These are phyloP conservation scores for Peterozyma xylosa DNA, from an alignment of 805 yeast genomes.

Conservation along the genomic window DNA sequence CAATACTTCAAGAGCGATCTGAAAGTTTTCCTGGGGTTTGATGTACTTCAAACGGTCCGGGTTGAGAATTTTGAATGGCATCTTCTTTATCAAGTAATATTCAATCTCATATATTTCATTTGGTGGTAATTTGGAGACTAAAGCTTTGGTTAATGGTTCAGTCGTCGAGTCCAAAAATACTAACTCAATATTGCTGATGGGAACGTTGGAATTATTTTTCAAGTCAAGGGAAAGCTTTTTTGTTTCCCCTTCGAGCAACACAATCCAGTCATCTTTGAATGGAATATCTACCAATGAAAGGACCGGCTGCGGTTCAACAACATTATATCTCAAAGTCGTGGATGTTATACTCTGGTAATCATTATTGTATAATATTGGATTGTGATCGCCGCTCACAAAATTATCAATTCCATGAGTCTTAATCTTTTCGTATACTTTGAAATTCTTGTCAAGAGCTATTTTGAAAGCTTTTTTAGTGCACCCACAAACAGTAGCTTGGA, in stretches of 20 bases:
- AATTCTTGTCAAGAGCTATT: constrained; percentile 25
- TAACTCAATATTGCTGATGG: constrained; percentile 50
- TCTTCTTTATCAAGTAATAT: constrained; percentile 50
- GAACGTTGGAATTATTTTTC: constrained; percentile 50
- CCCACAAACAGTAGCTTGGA: constrained; percentile 40
- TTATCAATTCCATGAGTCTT: constrained; percentile 14
- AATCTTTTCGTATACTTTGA: constrained; percentile 16
- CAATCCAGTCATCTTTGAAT: constrained; percentile 57
- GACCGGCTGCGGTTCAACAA: constrained; percentile 51
- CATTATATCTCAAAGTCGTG: constrained; percentile 21
- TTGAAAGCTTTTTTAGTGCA: constrained; percentile 40
- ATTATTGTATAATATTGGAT: background rate
- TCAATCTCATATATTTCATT: constrained; percentile 72
- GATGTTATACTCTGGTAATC: constrained; percentile 13
- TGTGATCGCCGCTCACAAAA: background rate
- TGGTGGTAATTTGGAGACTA: constrained; percentile 40
- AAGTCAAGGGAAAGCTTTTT: constrained; percentile 41
- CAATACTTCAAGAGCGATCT: constrained; percentile 46
- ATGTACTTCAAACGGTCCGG: constrained; percentile 34
- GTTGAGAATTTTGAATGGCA: constrained; percentile 48
- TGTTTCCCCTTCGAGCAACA: constrained; percentile 76
- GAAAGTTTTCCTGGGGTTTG: constrained; percentile 28
- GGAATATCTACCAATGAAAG: constrained; percentile 43
- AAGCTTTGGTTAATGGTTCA: constrained; percentile 51
- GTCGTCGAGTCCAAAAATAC: constrained; percentile 68